Evolutionary conservation across 2,329 filamentous ascomycete genomes (phyloP), one percentile per base, ranked within the genome.

Genomic region (Thelonectria blattea): DNA sequence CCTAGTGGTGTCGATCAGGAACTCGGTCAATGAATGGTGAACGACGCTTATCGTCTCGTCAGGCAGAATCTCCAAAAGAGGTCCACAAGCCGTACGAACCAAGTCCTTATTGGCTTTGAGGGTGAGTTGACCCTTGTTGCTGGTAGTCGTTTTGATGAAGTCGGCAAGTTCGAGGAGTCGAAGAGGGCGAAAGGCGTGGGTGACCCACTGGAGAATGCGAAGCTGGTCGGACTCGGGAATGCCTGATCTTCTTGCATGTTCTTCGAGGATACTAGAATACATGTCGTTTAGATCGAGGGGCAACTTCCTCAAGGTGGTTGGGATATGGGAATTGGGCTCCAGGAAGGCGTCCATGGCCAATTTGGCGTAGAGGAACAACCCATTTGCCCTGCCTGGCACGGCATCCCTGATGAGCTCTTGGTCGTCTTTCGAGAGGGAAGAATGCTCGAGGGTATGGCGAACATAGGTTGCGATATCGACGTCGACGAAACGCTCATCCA

Each of bases 381-480:
- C 65, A 7, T 52, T 61, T 6, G 63, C 58, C 1, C 58, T 52
- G 5, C 54, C 48, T 7, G 58, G 47, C 1, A 67, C 39, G 1
- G 47, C 41, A 5, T 62, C 34, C 12, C 51, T 58, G 24, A 68
- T 53, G 3, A 55, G 41, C 1, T 52, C 15, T 52, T 60, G 63
- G 8, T 73, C 56, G 2, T 55, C 43, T 24, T 63, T 43, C 3
- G 68, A 37, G 8, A 75, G 65, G 1, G 56, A 39, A 1, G 63
- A 69, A 1, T 42, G 22, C 0, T 30, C 46, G 0, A 74, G 60
- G 0, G 67, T 52, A 22, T 68, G 50, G 1, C 66, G 56, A 2
- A 82, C 72, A 53, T 74, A 82, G 1, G 52, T 73, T 3, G 69
- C 62, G 27, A 82, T 80, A 58, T 82, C 81, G 1, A 59, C 52